Evolutionary conservation across 805 yeast species (phyloP), one percentile per base, ranked within the genome.

Genomic region (Teunomyces atbi): DNA sequence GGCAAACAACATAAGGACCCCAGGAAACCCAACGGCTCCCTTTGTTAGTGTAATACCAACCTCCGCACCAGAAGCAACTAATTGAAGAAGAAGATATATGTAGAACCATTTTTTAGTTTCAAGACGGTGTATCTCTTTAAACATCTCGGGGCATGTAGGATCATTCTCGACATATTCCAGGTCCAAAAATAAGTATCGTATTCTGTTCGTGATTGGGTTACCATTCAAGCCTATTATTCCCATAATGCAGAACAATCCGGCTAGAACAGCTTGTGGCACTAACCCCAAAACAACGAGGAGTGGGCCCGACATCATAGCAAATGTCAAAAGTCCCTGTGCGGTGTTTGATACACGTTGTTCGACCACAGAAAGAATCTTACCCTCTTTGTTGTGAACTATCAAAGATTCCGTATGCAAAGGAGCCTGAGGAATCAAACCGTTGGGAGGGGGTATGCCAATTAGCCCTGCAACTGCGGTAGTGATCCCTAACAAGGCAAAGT

Each of bases 361-460:
- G 3, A 94, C 96, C 7, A 91, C 90, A 3, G 78, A 65, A 1
- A 70, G 59, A 1, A 79, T 71, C 42, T 57, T 48, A 1, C 74
- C 75, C 4, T 64, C 51, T 27, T 54, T 45, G 49, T 76, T 75
- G 51, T 75, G 74, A 11, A 86, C 82, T 35, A 89, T 77, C 26
- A 92, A 66, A 0, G 96, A 81, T 35, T 77, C 79, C 0, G 98
- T 90, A 57, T 92, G 99, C 29, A 94, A 61, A 2, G 98, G 98
- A 0, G 99, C 98, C 64, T 92, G 99, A 1, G 99, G 99, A 37
- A 92, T 92, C 27, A 92, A 72, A 0, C 99, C 99, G 65, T 94
- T 94, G 0, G 98, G 98, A 2, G 97, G 90, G 0, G 98, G 99
- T 2, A 94, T 75, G 0, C 98, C 99, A 8, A 92, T 59, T 1